These are phyloP conservation scores for Tylopilus sp. DNA, from an alignment of 1,284 basidiomycete genomes.

Conservation along the genomic window DNA sequence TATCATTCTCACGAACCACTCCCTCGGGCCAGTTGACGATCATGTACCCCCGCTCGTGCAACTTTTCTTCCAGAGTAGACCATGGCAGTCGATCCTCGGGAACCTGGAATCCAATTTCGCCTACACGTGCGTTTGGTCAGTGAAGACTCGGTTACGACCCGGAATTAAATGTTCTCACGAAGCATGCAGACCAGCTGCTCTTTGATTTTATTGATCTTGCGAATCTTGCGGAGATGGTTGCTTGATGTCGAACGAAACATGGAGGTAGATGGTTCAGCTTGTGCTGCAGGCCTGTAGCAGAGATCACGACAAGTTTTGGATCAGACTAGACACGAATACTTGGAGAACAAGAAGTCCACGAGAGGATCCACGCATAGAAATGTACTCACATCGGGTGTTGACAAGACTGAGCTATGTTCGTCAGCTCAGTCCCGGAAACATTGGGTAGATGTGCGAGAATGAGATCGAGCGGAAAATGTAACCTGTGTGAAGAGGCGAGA, in stretches of 20 bases:
- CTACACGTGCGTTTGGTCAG: background rate
- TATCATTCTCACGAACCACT: background rate
- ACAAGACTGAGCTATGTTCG: background rate
- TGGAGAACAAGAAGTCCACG: no score
- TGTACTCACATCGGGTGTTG: background rate
- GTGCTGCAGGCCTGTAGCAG: background rate
- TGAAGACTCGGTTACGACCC: background rate
- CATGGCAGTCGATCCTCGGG: constrained; percentile 4
- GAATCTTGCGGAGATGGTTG: background rate
- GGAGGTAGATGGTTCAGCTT: background rate
- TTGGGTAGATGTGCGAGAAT: background rate
- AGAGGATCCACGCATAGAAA: no score
- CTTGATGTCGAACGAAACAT: background rate
- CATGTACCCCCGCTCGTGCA: constrained; percentile 1
- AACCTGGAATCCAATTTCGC: background rate
- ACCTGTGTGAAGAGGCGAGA: background rate
- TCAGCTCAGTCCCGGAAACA: background rate
- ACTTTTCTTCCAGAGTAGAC: constrained; percentile 1
- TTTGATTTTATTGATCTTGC: constrained; percentile 6
- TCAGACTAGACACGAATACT: background rate
- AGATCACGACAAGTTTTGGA: background rate
- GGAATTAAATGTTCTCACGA: background rate
- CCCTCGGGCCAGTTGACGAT: constrained; percentile 7
- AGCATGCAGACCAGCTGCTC: background rate
- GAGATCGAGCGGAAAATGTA: background rate